Evolutionary conservation across 768 basidiomycete genomes (phyloP), one percentile per base, ranked within the genome.

Genomic region (Boletus eberwhitei): DNA sequence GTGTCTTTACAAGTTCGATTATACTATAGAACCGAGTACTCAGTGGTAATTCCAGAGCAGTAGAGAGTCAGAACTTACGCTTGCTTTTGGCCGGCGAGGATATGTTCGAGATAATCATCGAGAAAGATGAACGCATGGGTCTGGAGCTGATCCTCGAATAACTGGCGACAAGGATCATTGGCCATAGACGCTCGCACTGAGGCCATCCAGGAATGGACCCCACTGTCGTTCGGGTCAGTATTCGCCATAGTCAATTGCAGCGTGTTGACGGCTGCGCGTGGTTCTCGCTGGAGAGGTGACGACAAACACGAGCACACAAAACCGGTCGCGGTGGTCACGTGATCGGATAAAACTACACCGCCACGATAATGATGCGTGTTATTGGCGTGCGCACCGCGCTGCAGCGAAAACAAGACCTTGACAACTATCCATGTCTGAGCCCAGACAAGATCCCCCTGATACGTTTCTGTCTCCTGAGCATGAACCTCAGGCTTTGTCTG

Each of bases 1-100:
- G 90, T 1, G 91, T 93, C 72, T 93, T 93, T 3, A 93, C 82
- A 17, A 93, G 78, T 50, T 92, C 88, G 39, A 90, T 84, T 16
- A 92, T 79, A 44, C 90, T 91, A 58, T 16, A 38, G 0, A 14
- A 13, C 40, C 19, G 50, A 22, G 52, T 61, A 21, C 55, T 47
- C 16, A 47, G 47, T 26, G 22, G 34, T 11, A 29, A 26, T 19
- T 34, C 8, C 31, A 2, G 29, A 47, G 19, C 12, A n/a, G 43
- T 26, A 26, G 31, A 21, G 16, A 59, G 26, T 36, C 22, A 21
- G 44, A 5, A 53, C 81, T 45, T 61, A 90, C 90, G 84, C 88
- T 70, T 85, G 78, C 64, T 81, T 83, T 35, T 80, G 78, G 34
- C 86, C 83, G 4, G 79, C 76, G 34, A 88, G 73, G 54, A 92